Base-by-base conservation (phyloP, 805 yeast species). In the Yarrowia hollandica region DNA sequence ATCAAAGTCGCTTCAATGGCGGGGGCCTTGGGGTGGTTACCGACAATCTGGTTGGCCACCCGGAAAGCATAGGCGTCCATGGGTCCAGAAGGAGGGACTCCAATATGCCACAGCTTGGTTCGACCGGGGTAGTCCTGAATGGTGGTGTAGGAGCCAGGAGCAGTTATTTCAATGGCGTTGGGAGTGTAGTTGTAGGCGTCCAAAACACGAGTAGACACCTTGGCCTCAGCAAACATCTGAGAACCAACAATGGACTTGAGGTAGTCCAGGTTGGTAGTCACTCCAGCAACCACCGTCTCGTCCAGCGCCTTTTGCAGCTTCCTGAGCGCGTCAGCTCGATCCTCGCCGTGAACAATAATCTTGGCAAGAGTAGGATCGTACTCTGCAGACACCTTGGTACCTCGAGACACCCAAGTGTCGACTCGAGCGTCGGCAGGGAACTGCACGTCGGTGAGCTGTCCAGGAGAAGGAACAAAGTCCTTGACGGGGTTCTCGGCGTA, bases 31-130 rank as follows among this genome's bases (percentile, higher is more conserved):
- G 77, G 74, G 65, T 85, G 81, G 73, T 92, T 94, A 62, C 97
- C 98, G 42, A 92, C 98, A 67, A 89, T 83, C 69, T 87, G 77
- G 76, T 92, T 92, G 18, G 96, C 97, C 63, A 89, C 71, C 67
- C 97, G 80, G 77, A 91, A 91, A 4, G 97, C 84, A 67, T 85
- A 91, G 62, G 84, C 82, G 74, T 92, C 99, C 98, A 92, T 94
- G 61, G 98, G 97, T 44, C 99, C 99, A 37, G 96, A 89, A 7
- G 98, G 98, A 22, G 99, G 99, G 60, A 92, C 98, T 71, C 99
- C 99, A 65, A 87, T 81, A 69, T 87, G 83, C 95, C 95, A 88
- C 62, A 79, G 71, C n/a, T 90, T 86, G 59, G 78, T 77, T 76
- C 99, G 85, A 56, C 96, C 96, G 15, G 96, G 96, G 72, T 84